Evolutionary conservation across 108 stramenopile genomes (phyloP), one percentile per base, ranked within the genome.

Genomic region (Cylindrotheca fusiformis): DNA sequence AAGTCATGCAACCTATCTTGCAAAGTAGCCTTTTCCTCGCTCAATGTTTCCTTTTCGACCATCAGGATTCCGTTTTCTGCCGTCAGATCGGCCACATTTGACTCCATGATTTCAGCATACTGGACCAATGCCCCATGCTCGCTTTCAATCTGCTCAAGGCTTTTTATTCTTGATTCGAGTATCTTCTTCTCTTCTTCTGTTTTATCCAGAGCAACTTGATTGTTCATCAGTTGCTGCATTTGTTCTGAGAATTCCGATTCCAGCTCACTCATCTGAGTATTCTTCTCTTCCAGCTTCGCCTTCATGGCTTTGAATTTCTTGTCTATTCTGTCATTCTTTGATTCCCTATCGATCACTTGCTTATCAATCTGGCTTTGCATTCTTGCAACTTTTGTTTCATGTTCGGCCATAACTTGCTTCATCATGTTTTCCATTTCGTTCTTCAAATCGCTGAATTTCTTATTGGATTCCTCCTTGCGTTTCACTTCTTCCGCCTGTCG

Each of bases 201-300:
- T 32, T 63, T 54, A 52, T 75, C 67, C 25, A 68, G 36, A n/a
- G 31, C 52, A 64, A 36, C 30, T 46, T 67, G 67, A 47, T 48
- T 68, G 19, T 46, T 56, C 74, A 75, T 75, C 3, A 75, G 74
- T 56, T 50, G 48, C 55, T 58, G 52, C 66, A 75, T 75, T 60
- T 75, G 74, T 19, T 59, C 74, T 32, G 67, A 67, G 32, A 75
- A 68, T 58, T 75, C 74, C 6, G 26, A 32, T 58, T 68, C 50
- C 17, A 75, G 46, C 45, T 44, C 33, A 0, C 3, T 22, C 41
- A 75, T 58, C 4, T 46, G 8, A 2, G 32, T 44, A 26, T 75
- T 67, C 61, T 63, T 75, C 30, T 67, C 60, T 55, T 68, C 29
- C 12, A 68, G 23, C 19, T 68, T 58, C 18, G 63, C 67, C 41